phyloP scores from a whole-genome alignment of 1,139 yeast species.

The Saccharomyces pastorianus region DNA sequence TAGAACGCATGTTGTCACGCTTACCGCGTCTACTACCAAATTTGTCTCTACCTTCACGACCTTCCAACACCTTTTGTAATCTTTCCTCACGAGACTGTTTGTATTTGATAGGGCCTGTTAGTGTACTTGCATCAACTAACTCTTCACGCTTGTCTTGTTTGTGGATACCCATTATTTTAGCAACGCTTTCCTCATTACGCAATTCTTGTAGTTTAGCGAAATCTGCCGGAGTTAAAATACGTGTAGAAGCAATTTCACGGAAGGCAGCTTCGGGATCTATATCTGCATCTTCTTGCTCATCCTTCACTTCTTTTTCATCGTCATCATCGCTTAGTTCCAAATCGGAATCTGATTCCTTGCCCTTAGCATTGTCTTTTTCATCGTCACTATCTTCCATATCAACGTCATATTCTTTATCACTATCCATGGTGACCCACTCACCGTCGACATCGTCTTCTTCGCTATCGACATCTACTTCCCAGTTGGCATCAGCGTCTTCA shows the following conservation, averaged over 20 bases:
- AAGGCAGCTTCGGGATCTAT: constrained; percentile 41
- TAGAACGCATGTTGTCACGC: constrained; percentile 69
- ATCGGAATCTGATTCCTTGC: constrained; percentile 34
- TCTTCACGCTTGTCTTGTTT: constrained; percentile 55
- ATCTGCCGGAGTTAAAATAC: constrained; percentile 93
- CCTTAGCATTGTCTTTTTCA: constrained; percentile 31
- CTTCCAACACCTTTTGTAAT: constrained; percentile 78
- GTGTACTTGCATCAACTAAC: constrained; percentile 65
- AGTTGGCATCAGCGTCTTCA: constrained; percentile 54
- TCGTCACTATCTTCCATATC: constrained; percentile 40
- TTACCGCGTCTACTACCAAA: constrained; percentile 84
- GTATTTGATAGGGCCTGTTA: constrained; percentile 79
- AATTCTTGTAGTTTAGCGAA: constrained; percentile 90
- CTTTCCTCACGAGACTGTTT: constrained; percentile 85
- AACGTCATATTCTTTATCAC: constrained; percentile 47
- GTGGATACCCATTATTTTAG: constrained; percentile 59
- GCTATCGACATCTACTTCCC: constrained; percentile 46
- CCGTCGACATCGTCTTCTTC: constrained; percentile 43
- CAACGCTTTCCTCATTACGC: constrained; percentile 73
- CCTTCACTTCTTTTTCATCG: constrained; percentile 18
- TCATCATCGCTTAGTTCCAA: constrained; percentile 33
- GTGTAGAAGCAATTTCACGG: constrained; percentile 57
- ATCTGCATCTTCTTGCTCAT: constrained; percentile 16
- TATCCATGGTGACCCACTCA: constrained; percentile 49
- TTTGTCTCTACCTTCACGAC: constrained; percentile 85